A percentile compares a stretch with the other conserved stretches of the same genome.
Conservation (phyloP, 2,329 filamentous ascomycete genomes). For the Dactylellina parvicollis region DNA sequence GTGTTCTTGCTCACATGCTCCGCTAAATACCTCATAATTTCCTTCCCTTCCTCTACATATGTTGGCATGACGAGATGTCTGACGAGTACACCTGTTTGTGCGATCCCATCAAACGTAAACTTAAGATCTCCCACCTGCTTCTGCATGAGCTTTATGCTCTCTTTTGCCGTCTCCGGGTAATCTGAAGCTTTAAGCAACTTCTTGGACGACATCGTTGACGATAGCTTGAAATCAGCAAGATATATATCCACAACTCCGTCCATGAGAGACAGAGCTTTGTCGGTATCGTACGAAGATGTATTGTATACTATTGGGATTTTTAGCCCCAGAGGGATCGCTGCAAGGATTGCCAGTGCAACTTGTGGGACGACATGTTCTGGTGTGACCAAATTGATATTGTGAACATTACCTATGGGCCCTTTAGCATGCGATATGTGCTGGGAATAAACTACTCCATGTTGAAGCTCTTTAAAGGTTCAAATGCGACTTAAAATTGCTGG, state of each 20-base stretch:
- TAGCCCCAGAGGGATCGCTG: constrained; percentile 75
- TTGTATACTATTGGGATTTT: constrained; percentile 83
- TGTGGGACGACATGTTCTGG: constrained; percentile 88
- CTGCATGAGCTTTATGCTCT: constrained; percentile 83
- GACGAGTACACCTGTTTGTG: constrained; percentile 78
- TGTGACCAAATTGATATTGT: constrained; percentile 89
- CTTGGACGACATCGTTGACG: constrained; percentile 73
- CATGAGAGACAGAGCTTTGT: constrained; percentile 75
- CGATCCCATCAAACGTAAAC: constrained; percentile 82
- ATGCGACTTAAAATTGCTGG: not conserved
- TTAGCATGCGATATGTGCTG: constrained; percentile 9
- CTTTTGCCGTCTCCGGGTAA: constrained; percentile 76
- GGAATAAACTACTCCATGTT: no score
- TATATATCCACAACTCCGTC: constrained; percentile 87
- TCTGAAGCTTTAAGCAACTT: constrained; percentile 80
- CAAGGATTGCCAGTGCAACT: constrained; percentile 78
- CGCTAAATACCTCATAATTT: constrained; percentile 81
- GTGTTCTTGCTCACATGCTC: constrained; percentile 76
- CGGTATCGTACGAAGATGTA: constrained; percentile 81
- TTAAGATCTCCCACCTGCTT: constrained; percentile 82
- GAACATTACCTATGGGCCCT: constrained; percentile 65
- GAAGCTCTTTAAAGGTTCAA: not conserved
- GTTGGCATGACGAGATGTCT: constrained; percentile 88
- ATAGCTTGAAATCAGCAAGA: constrained; percentile 88
- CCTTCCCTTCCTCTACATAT: constrained; percentile 75